Evolutionary conservation across 352 stramenopile species (phyloP).

Genomic region (Globisporangium emineosum): DNA sequence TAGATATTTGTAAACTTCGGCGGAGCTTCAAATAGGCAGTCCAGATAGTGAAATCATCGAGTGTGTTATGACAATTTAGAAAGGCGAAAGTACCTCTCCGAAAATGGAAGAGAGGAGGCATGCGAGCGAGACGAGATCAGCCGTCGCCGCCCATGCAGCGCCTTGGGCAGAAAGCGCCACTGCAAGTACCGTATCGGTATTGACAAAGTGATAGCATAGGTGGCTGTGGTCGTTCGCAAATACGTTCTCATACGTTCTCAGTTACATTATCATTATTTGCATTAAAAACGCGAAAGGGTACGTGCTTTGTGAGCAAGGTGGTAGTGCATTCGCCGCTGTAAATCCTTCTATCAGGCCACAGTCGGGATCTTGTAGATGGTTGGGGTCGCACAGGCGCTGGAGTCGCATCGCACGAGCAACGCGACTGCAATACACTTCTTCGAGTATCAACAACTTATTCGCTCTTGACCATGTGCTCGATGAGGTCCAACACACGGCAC

Average conservation of each 20-base stretch:
- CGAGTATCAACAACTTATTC: conserved; percentile 46
- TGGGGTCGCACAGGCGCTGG: neutral
- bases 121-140: too few relatives aligned
- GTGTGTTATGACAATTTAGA: neutral
- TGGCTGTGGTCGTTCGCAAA: neutral
- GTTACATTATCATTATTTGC: conserved; percentile 1
- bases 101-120: too few relatives aligned
- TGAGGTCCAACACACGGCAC: conserved; percentile 95
- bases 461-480: conserved; percentile 94
- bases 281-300: neutral
- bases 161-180: too few relatives aligned
- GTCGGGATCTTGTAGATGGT: neutral
- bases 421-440: neutral
- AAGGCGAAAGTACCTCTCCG: neutral
- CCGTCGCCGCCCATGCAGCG: too few relatives aligned
- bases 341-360: neutral
- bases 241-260: neutral
- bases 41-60: neutral
- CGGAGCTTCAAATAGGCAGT: neutral
- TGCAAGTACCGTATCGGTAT: too few relatives aligned
- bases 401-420: neutral
- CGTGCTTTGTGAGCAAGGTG: neutral
- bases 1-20: neutral
- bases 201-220: too few relatives aligned
- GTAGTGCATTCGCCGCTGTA: neutral